phyloP scores from a whole-genome alignment of 495 filamentous ascomycete genomes.

The Tuber melanosporum region DNA sequence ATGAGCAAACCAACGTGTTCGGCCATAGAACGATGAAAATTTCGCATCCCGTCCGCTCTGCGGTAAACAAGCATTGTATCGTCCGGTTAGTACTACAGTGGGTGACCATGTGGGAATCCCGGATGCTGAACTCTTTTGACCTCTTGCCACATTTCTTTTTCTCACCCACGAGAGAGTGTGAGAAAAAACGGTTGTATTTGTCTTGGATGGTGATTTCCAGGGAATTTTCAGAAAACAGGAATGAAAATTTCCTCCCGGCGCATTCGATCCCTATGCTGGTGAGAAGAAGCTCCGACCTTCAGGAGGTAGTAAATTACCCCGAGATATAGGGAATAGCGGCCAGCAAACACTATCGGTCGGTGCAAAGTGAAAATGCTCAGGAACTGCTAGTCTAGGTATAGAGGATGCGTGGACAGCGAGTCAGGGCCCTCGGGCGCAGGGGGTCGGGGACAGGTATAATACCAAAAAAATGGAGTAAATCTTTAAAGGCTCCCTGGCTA shows the following conservation, averaged over 20 bases:
- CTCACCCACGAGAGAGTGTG: not conserved
- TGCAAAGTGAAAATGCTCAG: no score
- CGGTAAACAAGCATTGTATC: constrained; percentile 1
- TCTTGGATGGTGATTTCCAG: not conserved
- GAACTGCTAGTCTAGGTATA: no score
- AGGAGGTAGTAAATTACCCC: not conserved
- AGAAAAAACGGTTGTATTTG: not conserved
- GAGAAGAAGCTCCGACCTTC: not conserved
- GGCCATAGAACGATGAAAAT: not conserved
- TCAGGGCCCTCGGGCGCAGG: no score
- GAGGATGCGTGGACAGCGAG: no score
- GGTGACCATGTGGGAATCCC: constrained; percentile 8
- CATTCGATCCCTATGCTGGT: not conserved
- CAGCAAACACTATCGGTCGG: no score
- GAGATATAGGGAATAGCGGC: no score
- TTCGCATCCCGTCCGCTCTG: not conserved
- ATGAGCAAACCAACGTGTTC: not conserved
- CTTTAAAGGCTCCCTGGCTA: no score
- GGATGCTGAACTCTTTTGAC: constrained; percentile 6
- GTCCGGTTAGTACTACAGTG: constrained; percentile 8
- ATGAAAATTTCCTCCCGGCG: not conserved
- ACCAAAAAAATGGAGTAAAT: no score
- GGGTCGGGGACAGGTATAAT: no score
- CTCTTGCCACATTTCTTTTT: not conserved
- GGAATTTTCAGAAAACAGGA: not conserved